phyloP scores from a whole-genome alignment of 192 early-diverging fungal species.

The Thamnidium elegans region DNA sequence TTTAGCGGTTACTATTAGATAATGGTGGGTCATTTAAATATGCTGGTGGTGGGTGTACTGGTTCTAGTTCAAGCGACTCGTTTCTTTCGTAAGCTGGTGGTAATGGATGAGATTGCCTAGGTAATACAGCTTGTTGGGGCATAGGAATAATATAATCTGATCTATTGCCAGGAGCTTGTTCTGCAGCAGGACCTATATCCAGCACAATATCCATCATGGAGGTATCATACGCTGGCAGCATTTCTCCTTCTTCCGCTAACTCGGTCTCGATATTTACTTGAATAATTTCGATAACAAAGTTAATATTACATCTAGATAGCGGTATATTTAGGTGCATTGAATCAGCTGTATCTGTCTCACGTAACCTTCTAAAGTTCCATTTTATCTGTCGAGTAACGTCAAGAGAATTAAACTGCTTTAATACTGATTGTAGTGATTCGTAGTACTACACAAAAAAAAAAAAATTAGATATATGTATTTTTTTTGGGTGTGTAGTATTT shows the following conservation, averaged over 20 bases:
- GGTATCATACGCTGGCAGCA: slow-evolving; percentile 11
- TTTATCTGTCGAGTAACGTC: slow-evolving; percentile 2
- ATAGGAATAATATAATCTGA: background rate
- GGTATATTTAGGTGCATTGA: background rate
- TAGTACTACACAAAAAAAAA: slow-evolving; percentile 4
- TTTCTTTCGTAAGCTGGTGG: slow-evolving; percentile 9
- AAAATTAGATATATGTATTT: background rate
- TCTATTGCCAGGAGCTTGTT: background rate
- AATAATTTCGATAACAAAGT: slow-evolving; percentile 1
- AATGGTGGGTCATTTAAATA: background rate
- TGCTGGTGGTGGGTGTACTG: slow-evolving; percentile 7
- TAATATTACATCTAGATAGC: background rate
- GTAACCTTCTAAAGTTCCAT: slow-evolving; percentile 1
- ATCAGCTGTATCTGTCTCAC: slow-evolving; percentile 4
- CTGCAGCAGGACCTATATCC: background rate
- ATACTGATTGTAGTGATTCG: background rate
- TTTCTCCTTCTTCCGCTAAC: background rate
- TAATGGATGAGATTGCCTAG: too few species aligned
- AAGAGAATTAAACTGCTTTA: slow-evolving; percentile 9
- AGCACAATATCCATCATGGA: slow-evolving; percentile 6
- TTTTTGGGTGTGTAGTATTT: background rate
- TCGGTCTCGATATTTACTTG: slow-evolving; percentile 6
- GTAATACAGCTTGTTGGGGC: background rate
- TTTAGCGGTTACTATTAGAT: background rate
- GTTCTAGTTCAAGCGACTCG: background rate